Conservation (phyloP, 176 grass and related monocot genomes). For the Hordeum vulgare region MorexV3_pseudomolecules_assembly NC_058522.1:434419201-434419700, state of each 20-base stretch:
- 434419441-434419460: not conserved
- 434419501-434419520: not conserved
- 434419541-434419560: no score
- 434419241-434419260: not conserved
- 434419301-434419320: not conserved
- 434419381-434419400: not conserved
- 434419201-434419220: conserved; percentile 19
- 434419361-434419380: not conserved
- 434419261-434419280: not conserved
- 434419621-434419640: no score
- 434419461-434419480: not conserved
- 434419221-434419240: conserved; percentile 11
- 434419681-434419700: no score
- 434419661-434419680: no score
- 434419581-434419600: no score
- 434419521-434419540: not conserved
- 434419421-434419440: not conserved
- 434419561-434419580: no score
- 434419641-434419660: no score
- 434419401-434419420: not conserved
- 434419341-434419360: not conserved
- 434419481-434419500: not conserved
- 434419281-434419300: not conserved
- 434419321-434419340: not conserved
- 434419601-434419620: no score